These are phyloP conservation scores for Rhododendron simsii DNA, from an alignment of 148 eudicot genomes.

Conservation along the genomic window DNA sequence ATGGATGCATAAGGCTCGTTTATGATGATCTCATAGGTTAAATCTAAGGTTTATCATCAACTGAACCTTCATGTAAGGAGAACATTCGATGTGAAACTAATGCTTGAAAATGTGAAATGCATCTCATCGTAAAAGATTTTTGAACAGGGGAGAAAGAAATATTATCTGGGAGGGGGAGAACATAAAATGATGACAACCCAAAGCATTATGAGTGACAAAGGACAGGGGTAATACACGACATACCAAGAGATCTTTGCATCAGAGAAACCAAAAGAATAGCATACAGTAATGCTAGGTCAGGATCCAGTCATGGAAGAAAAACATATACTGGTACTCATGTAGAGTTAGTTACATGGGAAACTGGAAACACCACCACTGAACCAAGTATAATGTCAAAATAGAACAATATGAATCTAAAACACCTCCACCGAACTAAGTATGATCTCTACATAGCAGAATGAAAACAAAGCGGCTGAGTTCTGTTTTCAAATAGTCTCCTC, in stretches of 20 bases:
- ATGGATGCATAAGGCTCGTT: not conserved
- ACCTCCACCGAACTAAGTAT: not conserved
- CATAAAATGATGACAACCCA: not conserved
- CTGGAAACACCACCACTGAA: not conserved
- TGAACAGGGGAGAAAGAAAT: not conserved
- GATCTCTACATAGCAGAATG: not conserved
- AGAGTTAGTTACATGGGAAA: not conserved
- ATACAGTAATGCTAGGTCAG: not conserved
- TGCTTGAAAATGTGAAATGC: not conserved
- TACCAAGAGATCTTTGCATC: not conserved
- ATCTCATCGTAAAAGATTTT: not conserved
- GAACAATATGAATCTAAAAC: not conserved
- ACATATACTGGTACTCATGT: not conserved
- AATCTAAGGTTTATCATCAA: not conserved
- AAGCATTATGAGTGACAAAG: not conserved
- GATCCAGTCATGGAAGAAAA: constrained; percentile 1
- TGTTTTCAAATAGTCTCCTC: not conserved
- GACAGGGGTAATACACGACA: not conserved
- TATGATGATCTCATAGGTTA: not conserved
- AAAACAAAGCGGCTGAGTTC: not conserved
- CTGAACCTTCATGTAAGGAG: not conserved
- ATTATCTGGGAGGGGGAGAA: not conserved
- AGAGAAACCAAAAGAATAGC: not conserved
- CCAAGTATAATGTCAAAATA: not conserved
- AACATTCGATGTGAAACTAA: not conserved